These are phyloP conservation scores for Candida ovalis DNA, from an alignment of 805 yeast species.

Conservation along the genomic window DNA sequence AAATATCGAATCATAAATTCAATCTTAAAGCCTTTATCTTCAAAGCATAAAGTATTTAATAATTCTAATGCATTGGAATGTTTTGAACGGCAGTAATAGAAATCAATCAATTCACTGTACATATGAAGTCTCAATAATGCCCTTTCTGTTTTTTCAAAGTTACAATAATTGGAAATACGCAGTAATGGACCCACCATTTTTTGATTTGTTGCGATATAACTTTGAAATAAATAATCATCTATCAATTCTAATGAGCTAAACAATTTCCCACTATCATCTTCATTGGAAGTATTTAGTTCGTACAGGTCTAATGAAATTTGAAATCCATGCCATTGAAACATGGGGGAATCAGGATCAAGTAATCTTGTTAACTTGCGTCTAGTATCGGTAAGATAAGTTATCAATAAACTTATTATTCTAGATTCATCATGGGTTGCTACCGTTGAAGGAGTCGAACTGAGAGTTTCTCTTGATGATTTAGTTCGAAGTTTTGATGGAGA, in stretches of 20 bases:
- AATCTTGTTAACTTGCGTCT: conserved; percentile 45
- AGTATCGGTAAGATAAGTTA: conserved; percentile 49
- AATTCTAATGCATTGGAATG: conserved; percentile 68
- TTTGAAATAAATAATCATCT: conserved; percentile 74
- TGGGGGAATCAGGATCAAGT: conserved; percentile 32
- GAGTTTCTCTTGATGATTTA: conserved; percentile 5
- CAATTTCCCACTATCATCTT: conserved; percentile 19
- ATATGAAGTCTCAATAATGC: conserved; percentile 45
- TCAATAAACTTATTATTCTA: conserved; percentile 36
- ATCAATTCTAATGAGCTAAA: conserved; percentile 44
- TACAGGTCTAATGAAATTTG: conserved; percentile 40
- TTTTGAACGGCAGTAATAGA: conserved; percentile 56
- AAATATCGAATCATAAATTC: conserved; percentile 54
- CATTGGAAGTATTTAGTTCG: conserved; percentile 11
- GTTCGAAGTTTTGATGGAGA: conserved; percentile 4
- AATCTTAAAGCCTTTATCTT: conserved; percentile 31
- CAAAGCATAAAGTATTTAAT: conserved; percentile 37
- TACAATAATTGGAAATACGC: conserved; percentile 72
- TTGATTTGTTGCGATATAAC: conserved; percentile 67
- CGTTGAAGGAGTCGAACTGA: conserved; percentile 1
- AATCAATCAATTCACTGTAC: conserved; percentile 71
- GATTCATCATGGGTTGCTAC: conserved; percentile 25
- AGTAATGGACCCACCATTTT: conserved; percentile 79
- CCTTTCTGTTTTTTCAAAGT: conserved; percentile 54
- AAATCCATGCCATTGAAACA: conserved; percentile 44